Conservation (phyloP, 306 rosid genomes). For the Prunus fruticosa region DNA sequence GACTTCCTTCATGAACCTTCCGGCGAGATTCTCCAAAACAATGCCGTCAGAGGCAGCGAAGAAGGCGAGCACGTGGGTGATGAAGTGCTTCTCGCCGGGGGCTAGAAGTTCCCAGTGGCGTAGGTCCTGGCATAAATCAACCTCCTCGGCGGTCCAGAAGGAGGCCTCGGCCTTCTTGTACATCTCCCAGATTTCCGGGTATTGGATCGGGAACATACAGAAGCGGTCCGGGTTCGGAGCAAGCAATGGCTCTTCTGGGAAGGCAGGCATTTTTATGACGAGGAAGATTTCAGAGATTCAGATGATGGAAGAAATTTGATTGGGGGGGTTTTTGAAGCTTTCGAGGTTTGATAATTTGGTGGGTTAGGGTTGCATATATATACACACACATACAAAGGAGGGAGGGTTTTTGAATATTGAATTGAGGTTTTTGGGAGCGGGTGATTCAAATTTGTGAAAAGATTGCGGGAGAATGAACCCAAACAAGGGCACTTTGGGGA, state of each 20-base stretch:
- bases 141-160: constrained; percentile 91
- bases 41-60: constrained; percentile 92
- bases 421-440: constrained; percentile 25
- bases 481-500: constrained; percentile 17
- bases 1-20: constrained; percentile 80
- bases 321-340: neutral
- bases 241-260: constrained; percentile 72
- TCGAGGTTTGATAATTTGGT: neutral
- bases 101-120: constrained; percentile 61
- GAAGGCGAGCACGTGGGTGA: constrained; percentile 78
- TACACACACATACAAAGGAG: neutral
- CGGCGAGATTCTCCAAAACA: constrained; percentile 79
- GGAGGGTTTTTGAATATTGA: neutral
- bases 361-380: constrained; percentile 6
- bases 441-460: constrained; percentile 43
- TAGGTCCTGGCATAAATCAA: constrained; percentile 59
- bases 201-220: constrained; percentile 91
- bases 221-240: constrained; percentile 74
- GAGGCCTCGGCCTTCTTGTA: constrained; percentile 93
- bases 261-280: constrained; percentile 49
- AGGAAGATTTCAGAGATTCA: neutral
- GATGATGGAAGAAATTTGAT: neutral
- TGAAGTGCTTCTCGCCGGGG: constrained; percentile 67
- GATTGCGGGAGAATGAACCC: constrained; percentile 43
- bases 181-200: constrained; percentile 91